Base-by-base conservation (phyloP, 78 protist species). In the Guillardia theta region DNA sequence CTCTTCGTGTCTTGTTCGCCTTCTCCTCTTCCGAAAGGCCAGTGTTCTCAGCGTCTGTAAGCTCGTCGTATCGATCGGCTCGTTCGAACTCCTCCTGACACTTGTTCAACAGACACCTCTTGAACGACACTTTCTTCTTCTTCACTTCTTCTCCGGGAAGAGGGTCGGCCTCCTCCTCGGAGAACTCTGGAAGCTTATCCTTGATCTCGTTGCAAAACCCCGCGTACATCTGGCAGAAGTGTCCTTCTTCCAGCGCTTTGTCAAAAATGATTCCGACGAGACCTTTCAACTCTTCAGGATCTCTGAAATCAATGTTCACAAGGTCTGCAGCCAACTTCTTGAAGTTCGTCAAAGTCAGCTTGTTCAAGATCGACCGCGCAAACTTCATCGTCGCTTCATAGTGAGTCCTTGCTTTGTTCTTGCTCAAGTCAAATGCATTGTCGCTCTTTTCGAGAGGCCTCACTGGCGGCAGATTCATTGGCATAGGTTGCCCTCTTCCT, bases 21-120 rank as follows among this genome's bases (percentile, higher is more conserved):
- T 46, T 58, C 62, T 83, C 62, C 45, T 36, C 88, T 3, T 36
- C 41, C 46, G 27, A 15, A 15, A 78, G 21, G 44, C 90, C 90
- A 46, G 10, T 18, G 45, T 12, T 78, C 90, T 78, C 90, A 10
- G 45, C 45, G 83, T 70, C 83, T 0, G 33, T 70, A 22, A 78
- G 45, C 90, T 78, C 90, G 48, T 78, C 90, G 90, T 78, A 78
- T 18, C 90, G 47, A 36, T 78, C 90, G 0, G 90, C 90, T 4
- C 90, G 90, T 48, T 78, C 90, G 8, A 78, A 78, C 90, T 78
- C 90, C 48, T 78, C 90, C 41, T 78, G 90, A 50, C 90, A 78
- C 90, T 78, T 78, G 90, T 78, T 78, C 37, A 78, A 50, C 48
- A 78, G 8, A 30, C 90, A 78, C 19, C 90, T 45, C 90, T 78